Evolutionary conservation across 1,284 basidiomycete species (phyloP).

Genomic region (Puccinia triticina): DNA sequence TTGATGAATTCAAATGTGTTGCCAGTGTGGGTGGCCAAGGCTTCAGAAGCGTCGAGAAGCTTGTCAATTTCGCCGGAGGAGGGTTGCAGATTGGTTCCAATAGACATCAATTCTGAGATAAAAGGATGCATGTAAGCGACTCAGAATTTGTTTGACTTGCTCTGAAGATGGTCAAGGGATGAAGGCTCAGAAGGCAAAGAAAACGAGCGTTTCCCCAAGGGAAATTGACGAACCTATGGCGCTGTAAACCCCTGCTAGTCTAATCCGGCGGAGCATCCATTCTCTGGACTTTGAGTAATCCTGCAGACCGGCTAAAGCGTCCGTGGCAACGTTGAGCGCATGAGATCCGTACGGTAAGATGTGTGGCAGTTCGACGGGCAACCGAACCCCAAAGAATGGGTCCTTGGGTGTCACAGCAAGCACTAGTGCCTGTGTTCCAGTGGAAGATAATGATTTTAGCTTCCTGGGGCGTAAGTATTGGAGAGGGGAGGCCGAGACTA

Average conservation of each 20-base stretch:
- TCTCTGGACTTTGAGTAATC: slow-evolving; percentile 34
- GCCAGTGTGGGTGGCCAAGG: not conserved
- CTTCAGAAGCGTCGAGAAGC: slow-evolving; percentile 19
- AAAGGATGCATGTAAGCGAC: not conserved
- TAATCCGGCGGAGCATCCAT: slow-evolving; percentile 45
- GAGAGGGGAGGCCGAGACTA: not conserved
- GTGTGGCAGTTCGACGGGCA: slow-evolving; percentile 33
- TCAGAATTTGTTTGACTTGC: not conserved
- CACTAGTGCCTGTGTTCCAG: slow-evolving; percentile 1
- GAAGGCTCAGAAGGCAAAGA: not conserved
- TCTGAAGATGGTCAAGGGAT: not conserved
- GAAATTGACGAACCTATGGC: slow-evolving; percentile 19
- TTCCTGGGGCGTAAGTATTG: too few species aligned
- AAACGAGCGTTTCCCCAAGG: not conserved
- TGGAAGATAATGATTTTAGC: not conserved
- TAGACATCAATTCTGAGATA: slow-evolving; percentile 19
- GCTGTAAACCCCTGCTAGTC: slow-evolving; percentile 35
- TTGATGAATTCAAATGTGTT: slow-evolving; percentile 26
- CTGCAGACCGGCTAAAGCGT: slow-evolving; percentile 6
- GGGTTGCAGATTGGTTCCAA: not conserved
- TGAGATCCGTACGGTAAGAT: slow-evolving; percentile 36
- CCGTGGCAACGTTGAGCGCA: slow-evolving; percentile 17
- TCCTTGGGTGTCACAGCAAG: slow-evolving; percentile 23
- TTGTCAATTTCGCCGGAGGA: not conserved
- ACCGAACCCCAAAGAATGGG: slow-evolving; percentile 27